These are phyloP conservation scores for Durotheca rogersii DNA, from an alignment of 495 filamentous ascomycete genomes.

Conservation along the genomic window DNA sequence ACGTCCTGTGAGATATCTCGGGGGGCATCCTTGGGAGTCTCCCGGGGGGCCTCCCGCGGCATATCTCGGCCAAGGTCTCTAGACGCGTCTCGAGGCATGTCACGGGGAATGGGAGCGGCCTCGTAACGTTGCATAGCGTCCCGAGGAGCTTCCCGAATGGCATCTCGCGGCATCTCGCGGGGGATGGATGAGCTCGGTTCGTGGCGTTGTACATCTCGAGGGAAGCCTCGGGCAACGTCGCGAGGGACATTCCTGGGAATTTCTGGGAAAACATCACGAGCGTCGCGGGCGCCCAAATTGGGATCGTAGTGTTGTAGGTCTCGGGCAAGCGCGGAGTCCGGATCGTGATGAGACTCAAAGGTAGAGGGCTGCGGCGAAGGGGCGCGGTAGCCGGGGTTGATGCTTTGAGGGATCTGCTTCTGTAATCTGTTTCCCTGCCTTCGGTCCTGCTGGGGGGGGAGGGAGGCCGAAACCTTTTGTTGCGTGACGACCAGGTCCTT, in stretches of 20 bases:
- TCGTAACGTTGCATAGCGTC: conserved; percentile 12
- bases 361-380: conserved; percentile 68
- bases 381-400: conserved; percentile 85
- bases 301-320: conserved; percentile 19
- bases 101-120: conserved; percentile 10
- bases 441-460: conserved; percentile 12
- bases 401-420: conserved; percentile 77
- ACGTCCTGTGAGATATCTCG: conserved; percentile 4
- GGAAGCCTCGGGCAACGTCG: not conserved
- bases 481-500: conserved; percentile 57
- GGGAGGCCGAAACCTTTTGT: conserved; percentile 42
- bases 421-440: conserved; percentile 7
- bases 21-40: not conserved
- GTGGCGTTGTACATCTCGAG: not conserved
- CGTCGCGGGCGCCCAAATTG: not conserved
- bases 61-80: not conserved
- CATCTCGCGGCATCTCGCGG: not conserved
- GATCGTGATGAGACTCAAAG: conserved; percentile 86
- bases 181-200: not conserved
- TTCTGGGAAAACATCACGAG: not conserved
- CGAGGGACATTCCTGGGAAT: not conserved
- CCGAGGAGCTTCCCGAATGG: not conserved
- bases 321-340: conserved; percentile 63
- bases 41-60: not conserved
- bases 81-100: not conserved